phyloP scores from a whole-genome alignment of 116 monocot species.

The Papilionanthe hybrid region DNA sequence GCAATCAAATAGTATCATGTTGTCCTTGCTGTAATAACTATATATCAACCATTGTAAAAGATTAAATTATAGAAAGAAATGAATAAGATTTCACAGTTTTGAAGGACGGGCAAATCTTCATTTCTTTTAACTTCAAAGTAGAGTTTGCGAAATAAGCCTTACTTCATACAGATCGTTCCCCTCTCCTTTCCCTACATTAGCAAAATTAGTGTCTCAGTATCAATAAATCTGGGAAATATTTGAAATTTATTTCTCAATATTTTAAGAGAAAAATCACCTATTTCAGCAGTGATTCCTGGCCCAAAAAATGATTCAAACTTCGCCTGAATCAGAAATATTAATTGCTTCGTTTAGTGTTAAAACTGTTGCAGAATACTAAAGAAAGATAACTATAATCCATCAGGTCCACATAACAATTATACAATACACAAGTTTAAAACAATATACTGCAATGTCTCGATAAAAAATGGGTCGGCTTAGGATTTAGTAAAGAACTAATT shows the following conservation, averaged over 20 bases:
- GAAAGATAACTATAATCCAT: background rate
- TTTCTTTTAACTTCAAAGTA: slow-evolving; percentile 18
- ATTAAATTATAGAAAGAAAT: background rate
- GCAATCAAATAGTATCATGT: background rate
- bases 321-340: slow-evolving; percentile 33
- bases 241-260: background rate
- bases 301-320: slow-evolving; percentile 98
- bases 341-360: background rate
- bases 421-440: no score
- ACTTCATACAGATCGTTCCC: slow-evolving; percentile 67
- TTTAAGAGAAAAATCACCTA: slow-evolving; percentile 31
- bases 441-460: no score
- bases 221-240: background rate
- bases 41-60: background rate
- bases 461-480: no score
- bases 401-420: no score
- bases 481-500: background rate
- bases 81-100: slow-evolving; percentile 10
- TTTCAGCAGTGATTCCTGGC: slow-evolving; percentile 81
- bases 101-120: slow-evolving; percentile 8
- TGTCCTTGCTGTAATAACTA: background rate
- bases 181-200: slow-evolving; percentile 43
- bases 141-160: slow-evolving; percentile 53
- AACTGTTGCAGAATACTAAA: background rate
- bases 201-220: no score